Base-by-base conservation (phyloP, 2,329 filamentous ascomycete species). In the Raffaelea deltoideospora region DNA sequence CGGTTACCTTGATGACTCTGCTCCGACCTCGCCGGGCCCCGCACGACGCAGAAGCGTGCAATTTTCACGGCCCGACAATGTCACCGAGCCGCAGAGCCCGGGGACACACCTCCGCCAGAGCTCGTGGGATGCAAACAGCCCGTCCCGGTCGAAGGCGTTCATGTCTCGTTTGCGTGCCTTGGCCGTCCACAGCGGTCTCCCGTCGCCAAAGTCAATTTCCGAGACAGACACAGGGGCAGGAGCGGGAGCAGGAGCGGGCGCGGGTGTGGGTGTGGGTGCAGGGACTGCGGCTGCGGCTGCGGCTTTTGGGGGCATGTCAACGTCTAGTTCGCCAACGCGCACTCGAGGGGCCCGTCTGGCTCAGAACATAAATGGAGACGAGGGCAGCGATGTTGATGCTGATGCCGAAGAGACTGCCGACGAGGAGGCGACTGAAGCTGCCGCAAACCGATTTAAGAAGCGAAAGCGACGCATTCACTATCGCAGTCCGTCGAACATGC, bases 371-470 rank as follows among this genome's bases (percentile, higher is more conserved):
- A 41, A 64, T 31, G 61, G 64, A 26, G 61, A 70, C 41, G 69
- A 67, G 43, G 75, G 72, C 17, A 82, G 76, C 17, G 38, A 46
- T 17, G 40, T 36, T 2, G 43, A 47, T 18, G 77, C 80, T 1
- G 84, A 90, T 53, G 83, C 79, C 2, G 87, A 93, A 52, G 84
- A 90, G 52, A 93, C 85, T 31, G 82, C 77, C 0, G 84, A 86
- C 36, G 87, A 94, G 51, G 68, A 67, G n/a, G 59, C 60, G 15
- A 49, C 57, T n/a, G 52, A 59, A 13, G 61, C 63, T 36, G 49
- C 57, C 21, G 48, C 57, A 2, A 68, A 56, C 2, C 70, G 68
- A 43, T 64, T 63, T 23, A 81, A 71, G 56, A 76, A 69, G 54
- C 77, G 76, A 54, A 70, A 73, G 44, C 76, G 66, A 47, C 67